Evolutionary conservation across 1,139 yeast species (phyloP), one percentile per base, ranked within the genome.

Genomic region (Pichia sp.): DNA sequence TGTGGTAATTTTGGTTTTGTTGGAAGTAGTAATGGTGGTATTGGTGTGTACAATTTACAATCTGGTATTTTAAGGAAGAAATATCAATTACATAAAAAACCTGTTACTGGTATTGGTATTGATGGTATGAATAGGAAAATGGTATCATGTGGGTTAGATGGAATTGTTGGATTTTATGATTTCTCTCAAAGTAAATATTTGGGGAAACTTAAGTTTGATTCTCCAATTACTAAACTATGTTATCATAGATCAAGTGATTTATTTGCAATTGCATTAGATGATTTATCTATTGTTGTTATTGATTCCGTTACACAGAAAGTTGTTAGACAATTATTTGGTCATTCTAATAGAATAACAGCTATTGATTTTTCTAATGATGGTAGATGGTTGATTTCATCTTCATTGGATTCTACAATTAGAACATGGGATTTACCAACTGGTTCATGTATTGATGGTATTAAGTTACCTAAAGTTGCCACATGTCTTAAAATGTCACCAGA

Each of bases 351-450:
- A 56, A 81, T 93, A 49, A 88, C 97, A 0, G 74, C 86, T 1
- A 64, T 91, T 61, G 97, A 86, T 58, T 91, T 91, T 56, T 81
- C 95, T 7, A 95, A 96, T 4, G 94, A 89, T 60, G 97, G 96
- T 31, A 77, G 97, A 61, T 93, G 97, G 97, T 67, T 93, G 34
- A 81, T 93, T 11, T 79, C 94, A 20, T 79, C 86, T 0, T 74
- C 88, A 1, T 68, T 89, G 46, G 99, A 93, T 60, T 72, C 86
- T 2, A 89, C 98, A 0, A 71, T 93, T 41, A 74, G 98, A 56
- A 88, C 96, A 0, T 93, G 98, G 98, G 98, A 93, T 60, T 72
- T 93, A 46, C 97, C 98, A 26, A 84, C 96, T 3, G 98, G 98
- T 39, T 88, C 91, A 1, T 89, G 97, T 62, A 88, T 93, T 45